Percentiles rank a stretch among this genome's conserved stretches.
These are phyloP conservation scores for Boletus barrowsii DNA, from an alignment of 768 basidiomycete species.

Conservation along the genomic window DNA sequence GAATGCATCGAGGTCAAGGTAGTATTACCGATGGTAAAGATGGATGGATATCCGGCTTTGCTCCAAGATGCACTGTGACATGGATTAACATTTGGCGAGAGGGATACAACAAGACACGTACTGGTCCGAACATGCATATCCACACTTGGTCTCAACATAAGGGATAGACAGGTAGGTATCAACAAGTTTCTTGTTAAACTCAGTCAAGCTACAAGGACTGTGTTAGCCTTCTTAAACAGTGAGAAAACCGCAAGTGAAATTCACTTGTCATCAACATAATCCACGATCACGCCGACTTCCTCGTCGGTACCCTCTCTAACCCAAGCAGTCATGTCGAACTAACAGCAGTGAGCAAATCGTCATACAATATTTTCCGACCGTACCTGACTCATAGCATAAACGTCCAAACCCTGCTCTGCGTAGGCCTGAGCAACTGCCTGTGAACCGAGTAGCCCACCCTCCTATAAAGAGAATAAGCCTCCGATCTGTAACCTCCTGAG, in stretches of 20 bases:
- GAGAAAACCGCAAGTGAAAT: conserved; percentile 29
- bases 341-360: conserved; percentile 30
- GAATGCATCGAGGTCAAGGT: not conserved
- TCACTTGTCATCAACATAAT: conserved; percentile 69
- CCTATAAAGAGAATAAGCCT: conserved; percentile 34
- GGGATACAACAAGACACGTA: conserved; percentile 36
- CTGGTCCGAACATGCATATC: conserved; percentile 95
- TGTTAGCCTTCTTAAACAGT: conserved; percentile 1
- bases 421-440: conserved; percentile 86
- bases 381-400: conserved; percentile 36
- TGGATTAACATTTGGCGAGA: conserved; percentile 22
- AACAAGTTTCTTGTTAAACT: conserved; percentile 73
- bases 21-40: conserved; percentile 66
- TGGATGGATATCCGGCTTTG: conserved; percentile 81
- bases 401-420: conserved; percentile 29
- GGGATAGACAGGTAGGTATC: conserved; percentile 81
- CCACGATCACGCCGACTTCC: conserved; percentile 81
- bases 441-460: conserved; percentile 82
- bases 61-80: conserved; percentile 67
- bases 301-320: conserved; percentile 78
- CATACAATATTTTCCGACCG: not conserved
- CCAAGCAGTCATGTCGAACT: conserved; percentile 96
- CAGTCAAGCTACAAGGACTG: conserved; percentile 56
- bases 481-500: not conserved
- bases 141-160: conserved; percentile 80